These are phyloP conservation scores for Heterobasidion annosum DNA, from an alignment of 1,284 basidiomycete genomes.

Conservation along the genomic window DNA sequence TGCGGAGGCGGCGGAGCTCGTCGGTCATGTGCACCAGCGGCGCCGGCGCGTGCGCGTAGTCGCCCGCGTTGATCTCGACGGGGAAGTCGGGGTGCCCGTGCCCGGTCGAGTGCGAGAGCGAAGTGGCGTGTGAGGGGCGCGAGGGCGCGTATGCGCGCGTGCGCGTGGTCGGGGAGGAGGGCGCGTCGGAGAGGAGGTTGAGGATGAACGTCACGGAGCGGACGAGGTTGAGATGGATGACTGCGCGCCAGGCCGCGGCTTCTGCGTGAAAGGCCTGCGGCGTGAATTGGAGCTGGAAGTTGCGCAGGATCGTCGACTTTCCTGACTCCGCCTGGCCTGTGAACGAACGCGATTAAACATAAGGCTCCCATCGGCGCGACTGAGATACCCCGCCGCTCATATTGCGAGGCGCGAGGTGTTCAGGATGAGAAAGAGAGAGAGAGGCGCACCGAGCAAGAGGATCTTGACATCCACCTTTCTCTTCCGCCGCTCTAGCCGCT, in stretches of 20 bases:
- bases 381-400: neutral
- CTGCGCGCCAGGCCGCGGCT: slow-evolving; percentile 47
- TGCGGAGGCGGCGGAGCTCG: slow-evolving; percentile 35
- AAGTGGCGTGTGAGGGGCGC: neutral
- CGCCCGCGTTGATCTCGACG: neutral
- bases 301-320: slow-evolving; percentile 59
- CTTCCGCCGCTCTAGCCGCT: slow-evolving; percentile 30
- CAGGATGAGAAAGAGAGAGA: neutral
- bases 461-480: slow-evolving; percentile 34
- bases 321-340: slow-evolving; percentile 59
- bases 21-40: slow-evolving; percentile 22
- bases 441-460: slow-evolving; percentile 41
- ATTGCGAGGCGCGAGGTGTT: neutral
- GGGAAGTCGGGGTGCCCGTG: too few species aligned
- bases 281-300: slow-evolving; percentile 52
- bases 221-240: slow-evolving; percentile 61
- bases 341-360: neutral
- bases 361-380: too few species aligned
- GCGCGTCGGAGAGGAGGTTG: slow-evolving; percentile 25
- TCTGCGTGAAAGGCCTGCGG: slow-evolving; percentile 50
- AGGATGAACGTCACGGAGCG: slow-evolving; percentile 49
- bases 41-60: neutral
- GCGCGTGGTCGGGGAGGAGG: neutral
- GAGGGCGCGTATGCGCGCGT: neutral
- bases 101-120: neutral